These are phyloP conservation scores for Zymoseptoria passerinii DNA, from an alignment of 2,329 filamentous ascomycete species.

Conservation along the genomic window DNA sequence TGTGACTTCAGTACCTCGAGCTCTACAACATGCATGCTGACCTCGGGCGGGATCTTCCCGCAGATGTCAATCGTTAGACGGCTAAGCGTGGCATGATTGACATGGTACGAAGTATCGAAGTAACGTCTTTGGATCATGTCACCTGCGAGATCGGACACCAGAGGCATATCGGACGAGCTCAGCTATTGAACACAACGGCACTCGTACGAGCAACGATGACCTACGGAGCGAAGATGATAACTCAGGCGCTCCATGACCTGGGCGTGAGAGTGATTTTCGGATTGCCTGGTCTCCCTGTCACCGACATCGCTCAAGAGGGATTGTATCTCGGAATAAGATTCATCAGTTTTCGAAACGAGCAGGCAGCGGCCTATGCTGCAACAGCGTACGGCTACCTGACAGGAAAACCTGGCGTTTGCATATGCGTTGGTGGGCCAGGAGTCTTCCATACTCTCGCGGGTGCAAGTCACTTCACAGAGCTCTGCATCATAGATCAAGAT, in stretches of 20 bases:
- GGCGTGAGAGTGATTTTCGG: slow-evolving; percentile 46
- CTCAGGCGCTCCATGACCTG: slow-evolving; percentile 41
- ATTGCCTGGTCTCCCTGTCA: slow-evolving; percentile 48
- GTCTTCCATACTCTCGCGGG: slow-evolving; percentile 52
- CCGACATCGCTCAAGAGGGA: slow-evolving; percentile 50
- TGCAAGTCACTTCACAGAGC: slow-evolving; percentile 31
- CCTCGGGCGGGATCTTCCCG: slow-evolving; percentile 3
- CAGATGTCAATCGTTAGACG: not conserved
- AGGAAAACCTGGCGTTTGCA: slow-evolving; percentile 47
- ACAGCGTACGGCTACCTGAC: slow-evolving; percentile 52
- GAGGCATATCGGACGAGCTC: not conserved
- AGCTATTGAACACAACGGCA: not conserved
- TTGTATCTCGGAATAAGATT: slow-evolving; percentile 51
- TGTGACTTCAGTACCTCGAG: not conserved
- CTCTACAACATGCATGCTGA: slow-evolving; percentile 4
- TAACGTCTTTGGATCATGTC: not conserved
- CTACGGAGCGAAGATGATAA: slow-evolving; percentile 40
- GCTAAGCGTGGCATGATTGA: not conserved
- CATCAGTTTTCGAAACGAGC: slow-evolving; percentile 52
- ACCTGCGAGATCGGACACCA: not conserved
- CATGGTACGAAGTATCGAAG: not conserved
- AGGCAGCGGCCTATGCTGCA: slow-evolving; percentile 51
- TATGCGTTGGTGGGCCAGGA: slow-evolving; percentile 52
- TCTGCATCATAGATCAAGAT: not conserved
- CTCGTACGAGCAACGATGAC: slow-evolving; percentile 1